Evolutionary conservation across 2,329 filamentous ascomycete genomes (phyloP), one percentile per base, ranked within the genome.

Genomic region (Neofusicoccum laricinum): DNA sequence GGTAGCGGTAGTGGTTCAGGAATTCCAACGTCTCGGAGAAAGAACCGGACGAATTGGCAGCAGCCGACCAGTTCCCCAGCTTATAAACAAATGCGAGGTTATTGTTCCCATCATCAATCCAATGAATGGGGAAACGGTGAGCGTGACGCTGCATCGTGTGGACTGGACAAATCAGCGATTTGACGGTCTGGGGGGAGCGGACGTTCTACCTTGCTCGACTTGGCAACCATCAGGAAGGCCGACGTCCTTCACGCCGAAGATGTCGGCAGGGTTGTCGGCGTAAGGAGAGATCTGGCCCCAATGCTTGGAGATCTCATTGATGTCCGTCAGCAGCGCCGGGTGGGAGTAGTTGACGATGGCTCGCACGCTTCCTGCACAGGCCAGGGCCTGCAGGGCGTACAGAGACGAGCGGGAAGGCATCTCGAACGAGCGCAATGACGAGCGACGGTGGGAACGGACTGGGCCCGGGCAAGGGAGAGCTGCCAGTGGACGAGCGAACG

Each of bases 111-210:
- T 86, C 84, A 66, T 84, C 77, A 32, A 74, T 74, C 65, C 73
- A 75, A 17, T 75, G 51, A 0, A 79, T 82, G 2, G 82, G 82
- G 48, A 84, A 85, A 25, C 84, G 79, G 66, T 86, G 76, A 0
- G 82, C 81, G 71, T 86, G 85, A 32, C 85, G 79, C 69, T 86
- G 84, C 15, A 87, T 76, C 5, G 79, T 75, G 67, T 85, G 83
- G 0, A 77, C 82, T 70, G 45, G 11, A 10, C 11, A 21, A 32
- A 36, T 51, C 36, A 51, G 58, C 46, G 5, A n/a, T n/a, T 17
- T 21, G 14, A 6, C 12, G 15, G 5, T 12, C 11, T 10, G 32
- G 19, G 30, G 30, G 4, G 15, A 2, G 15, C 10, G 12, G 32
- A 21, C 0, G n/a, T 15, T 19, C 4, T 62, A 62, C 58, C 58